Evolutionary conservation across 164 flowering plant species (phyloP).

Genomic region (Kalanchoe fedtschenkoi): DNA sequence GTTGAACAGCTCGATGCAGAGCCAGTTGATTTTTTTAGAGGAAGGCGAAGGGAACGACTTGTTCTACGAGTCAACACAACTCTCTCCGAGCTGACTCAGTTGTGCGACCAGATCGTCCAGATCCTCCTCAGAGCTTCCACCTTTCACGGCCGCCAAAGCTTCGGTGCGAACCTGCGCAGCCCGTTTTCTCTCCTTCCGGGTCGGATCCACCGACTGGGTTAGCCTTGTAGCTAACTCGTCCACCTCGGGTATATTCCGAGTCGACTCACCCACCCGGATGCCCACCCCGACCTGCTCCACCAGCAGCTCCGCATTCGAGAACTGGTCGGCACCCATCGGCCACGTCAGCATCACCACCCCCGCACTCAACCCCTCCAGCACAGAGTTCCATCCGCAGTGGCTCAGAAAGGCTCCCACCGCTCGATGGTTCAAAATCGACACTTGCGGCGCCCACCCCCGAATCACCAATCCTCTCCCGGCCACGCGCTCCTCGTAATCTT

Average conservation of each 20-base stretch:
- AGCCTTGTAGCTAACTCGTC: not conserved
- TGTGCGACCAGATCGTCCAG: not conserved
- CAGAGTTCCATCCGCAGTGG: conserved; percentile 2
- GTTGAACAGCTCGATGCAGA: too few species aligned
- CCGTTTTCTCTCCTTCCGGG: conserved; percentile 3
- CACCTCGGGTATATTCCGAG: not conserved
- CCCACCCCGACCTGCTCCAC: not conserved
- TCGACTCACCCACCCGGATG: conserved; percentile 2
- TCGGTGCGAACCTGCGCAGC: not conserved
- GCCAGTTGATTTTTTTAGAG: too few species aligned
- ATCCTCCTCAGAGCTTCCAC: not conserved
- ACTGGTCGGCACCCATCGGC: conserved; percentile 4
- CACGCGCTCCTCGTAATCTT: not conserved
- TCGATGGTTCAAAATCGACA: not conserved
- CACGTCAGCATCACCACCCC: conserved; percentile 2
- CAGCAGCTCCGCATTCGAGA: not conserved
- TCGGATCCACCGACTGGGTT: not conserved
- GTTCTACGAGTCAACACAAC: too few species aligned
- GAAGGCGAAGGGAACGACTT: too few species aligned
- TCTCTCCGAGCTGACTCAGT: conserved; percentile 1
- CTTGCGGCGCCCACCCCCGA: conserved; percentile 1
- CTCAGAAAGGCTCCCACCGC: not conserved
- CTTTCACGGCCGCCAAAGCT: not conserved
- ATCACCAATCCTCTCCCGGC: conserved; percentile 2
- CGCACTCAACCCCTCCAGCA: not conserved